These are phyloP conservation scores for Alternaria dauci DNA, from an alignment of 2,329 filamentous ascomycete species.

Conservation along the genomic window DNA sequence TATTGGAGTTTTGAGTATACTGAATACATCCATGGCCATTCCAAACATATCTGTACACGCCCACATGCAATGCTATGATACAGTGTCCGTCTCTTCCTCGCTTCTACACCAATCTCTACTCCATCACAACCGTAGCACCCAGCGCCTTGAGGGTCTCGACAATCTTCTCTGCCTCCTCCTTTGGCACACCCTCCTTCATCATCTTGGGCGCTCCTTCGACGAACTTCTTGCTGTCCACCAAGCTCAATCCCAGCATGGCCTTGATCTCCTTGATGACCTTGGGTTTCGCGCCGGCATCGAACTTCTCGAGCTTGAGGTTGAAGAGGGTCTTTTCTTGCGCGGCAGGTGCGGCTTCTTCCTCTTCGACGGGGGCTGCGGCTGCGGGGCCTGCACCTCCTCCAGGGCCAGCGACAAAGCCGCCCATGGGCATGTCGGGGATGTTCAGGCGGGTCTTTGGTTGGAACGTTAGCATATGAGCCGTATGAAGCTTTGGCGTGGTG, in stretches of 20 bases:
- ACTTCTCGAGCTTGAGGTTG: slow-evolving; percentile 90
- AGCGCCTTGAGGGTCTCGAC: slow-evolving; percentile 92
- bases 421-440: slow-evolving; percentile 96
- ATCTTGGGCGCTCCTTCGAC: slow-evolving; percentile 97
- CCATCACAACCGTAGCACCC: slow-evolving; percentile 88
- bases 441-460: slow-evolving; percentile 80
- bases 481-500: neutral
- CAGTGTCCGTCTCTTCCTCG: slow-evolving; percentile 26
- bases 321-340: slow-evolving; percentile 96
- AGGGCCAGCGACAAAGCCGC: slow-evolving; percentile 79
- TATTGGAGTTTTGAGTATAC: slow-evolving; percentile 24
- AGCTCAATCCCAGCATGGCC: slow-evolving; percentile 87
- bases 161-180: slow-evolving; percentile 99
- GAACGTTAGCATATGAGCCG: slow-evolving; percentile 9
- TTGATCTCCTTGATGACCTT: slow-evolving; percentile 99
- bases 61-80: slow-evolving; percentile 48
- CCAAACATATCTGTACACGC: slow-evolving; percentile 52
- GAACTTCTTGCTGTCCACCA: slow-evolving; percentile 99
- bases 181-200: slow-evolving; percentile 98
- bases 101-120: slow-evolving; percentile 64
- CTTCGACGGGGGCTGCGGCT: slow-evolving; percentile 71
- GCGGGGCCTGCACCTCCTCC: slow-evolving; percentile 61
- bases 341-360: slow-evolving; percentile 87
- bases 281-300: slow-evolving; percentile 88
- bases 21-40: slow-evolving; percentile 44